Conservation (phyloP, 1,284 basidiomycete genomes). For the Violaceomyces palustris region DNA sequence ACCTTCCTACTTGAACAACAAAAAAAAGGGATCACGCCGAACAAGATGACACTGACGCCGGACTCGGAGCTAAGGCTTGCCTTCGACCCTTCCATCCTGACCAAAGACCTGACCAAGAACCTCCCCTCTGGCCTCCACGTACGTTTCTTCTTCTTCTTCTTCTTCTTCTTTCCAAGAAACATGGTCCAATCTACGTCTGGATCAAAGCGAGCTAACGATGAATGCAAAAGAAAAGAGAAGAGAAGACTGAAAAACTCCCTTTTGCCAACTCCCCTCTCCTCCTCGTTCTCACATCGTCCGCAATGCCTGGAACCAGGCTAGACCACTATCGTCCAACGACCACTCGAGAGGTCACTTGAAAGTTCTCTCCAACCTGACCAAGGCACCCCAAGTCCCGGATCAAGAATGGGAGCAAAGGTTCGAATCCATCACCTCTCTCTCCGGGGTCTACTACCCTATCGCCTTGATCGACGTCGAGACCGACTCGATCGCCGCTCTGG, state of each 20-base stretch:
- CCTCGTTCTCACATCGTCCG: not conserved
- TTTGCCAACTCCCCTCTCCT: constrained; percentile 60
- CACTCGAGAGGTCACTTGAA: constrained; percentile 75
- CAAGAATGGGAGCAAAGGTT: constrained; percentile 55
- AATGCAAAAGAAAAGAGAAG: no score
- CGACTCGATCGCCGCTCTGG: constrained; percentile 78
- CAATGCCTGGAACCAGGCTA: constrained; percentile 61
- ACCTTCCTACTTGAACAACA: no score
- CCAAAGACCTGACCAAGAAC: constrained; percentile 60
- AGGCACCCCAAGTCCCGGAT: constrained; percentile 70
- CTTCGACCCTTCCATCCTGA: constrained; percentile 67
- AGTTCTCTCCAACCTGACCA: constrained; percentile 74
- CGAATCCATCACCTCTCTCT: constrained; percentile 8
- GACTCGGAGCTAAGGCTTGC: constrained; percentile 69
- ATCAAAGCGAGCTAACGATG: no score
- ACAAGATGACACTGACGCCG: constrained; percentile 59
- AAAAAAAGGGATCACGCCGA: no score
- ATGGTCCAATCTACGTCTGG: no score
- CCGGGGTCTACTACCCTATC: constrained; percentile 67
- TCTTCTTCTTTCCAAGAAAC: not conserved
- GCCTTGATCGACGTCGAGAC: constrained; percentile 72
- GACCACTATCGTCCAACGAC: constrained; percentile 81
- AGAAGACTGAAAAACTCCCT: constrained; percentile 62
- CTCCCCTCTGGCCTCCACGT: constrained; percentile 63
- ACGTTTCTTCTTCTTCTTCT: constrained; percentile 32